Evolutionary conservation across 2,329 filamentous ascomycete species (phyloP).

Genomic region (Cordyceps cateniannulata): DNA sequence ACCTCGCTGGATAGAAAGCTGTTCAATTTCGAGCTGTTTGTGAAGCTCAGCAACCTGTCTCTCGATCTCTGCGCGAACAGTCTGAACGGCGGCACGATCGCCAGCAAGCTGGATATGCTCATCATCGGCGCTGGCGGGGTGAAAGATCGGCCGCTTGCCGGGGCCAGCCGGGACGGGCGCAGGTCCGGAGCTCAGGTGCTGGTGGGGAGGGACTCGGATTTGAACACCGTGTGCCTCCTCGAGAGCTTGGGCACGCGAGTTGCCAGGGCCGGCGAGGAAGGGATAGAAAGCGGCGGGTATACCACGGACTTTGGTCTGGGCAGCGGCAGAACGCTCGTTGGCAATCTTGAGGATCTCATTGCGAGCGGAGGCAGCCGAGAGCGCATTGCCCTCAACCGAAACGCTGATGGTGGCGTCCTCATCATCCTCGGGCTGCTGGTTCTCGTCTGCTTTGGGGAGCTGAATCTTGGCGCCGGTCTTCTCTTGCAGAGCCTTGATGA

Average conservation of each 20-base stretch:
- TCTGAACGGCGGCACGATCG: conserved; percentile 75
- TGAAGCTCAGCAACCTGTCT: conserved; percentile 69
- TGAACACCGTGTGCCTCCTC: conserved; percentile 74
- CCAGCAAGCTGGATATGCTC: conserved; percentile 80
- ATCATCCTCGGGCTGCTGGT: conserved; percentile 45
- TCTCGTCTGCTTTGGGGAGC: conserved; percentile 73
- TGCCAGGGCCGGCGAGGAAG: conserved; percentile 80
- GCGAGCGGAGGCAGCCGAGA: conserved; percentile 77
- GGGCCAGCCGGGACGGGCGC: conserved; percentile 55
- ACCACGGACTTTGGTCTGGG: conserved; percentile 73
- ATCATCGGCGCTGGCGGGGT: conserved; percentile 58
- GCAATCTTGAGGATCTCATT: conserved; percentile 83
- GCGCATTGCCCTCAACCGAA: conserved; percentile 81
- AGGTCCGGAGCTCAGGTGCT: conserved; percentile 65
- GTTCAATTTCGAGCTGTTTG: conserved; percentile 67
- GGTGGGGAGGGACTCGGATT: conserved; percentile 76
- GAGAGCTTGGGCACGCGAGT: conserved; percentile 59
- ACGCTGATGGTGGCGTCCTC: conserved; percentile 83
- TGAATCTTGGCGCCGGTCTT: conserved; percentile 86
- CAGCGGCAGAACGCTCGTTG: conserved; percentile 74
- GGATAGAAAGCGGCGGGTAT: conserved; percentile 92
- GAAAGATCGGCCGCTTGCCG: conserved; percentile 63
- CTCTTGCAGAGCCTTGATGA: conserved; percentile 84
- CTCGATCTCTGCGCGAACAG: conserved; percentile 75
- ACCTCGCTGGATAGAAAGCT: conserved; percentile 75